Conservation (phyloP, 73 alveolate species). For the Paramecium sexaurelia region DNA sequence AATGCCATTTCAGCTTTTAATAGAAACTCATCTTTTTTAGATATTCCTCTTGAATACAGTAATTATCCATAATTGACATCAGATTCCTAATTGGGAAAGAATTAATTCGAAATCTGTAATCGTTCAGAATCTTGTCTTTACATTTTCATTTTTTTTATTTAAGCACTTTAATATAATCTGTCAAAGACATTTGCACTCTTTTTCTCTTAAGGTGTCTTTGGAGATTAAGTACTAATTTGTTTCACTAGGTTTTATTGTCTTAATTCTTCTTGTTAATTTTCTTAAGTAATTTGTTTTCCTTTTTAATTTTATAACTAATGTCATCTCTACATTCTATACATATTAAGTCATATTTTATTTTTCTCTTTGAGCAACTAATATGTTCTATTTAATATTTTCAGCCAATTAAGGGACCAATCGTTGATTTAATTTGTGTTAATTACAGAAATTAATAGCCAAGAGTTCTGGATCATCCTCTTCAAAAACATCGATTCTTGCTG, state of each 20-base stretch:
- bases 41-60: slow-evolving; percentile 15
- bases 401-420: not conserved
- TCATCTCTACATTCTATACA: not conserved
- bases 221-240: not conserved
- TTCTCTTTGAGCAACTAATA: not conserved
- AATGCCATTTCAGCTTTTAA: slow-evolving; percentile 28
- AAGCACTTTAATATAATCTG: not conserved
- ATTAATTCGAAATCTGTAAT: not conserved
- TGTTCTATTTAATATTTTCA: slow-evolving; percentile 5
- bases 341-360: not conserved
- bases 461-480: slow-evolving; percentile 50
- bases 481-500: slow-evolving; percentile 33
- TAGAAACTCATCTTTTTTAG: not conserved
- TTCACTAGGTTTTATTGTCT: not conserved
- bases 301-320: not conserved
- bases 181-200: not conserved
- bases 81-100: not conserved
- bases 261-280: not conserved
- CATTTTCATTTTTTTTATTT: slow-evolving; percentile 19
- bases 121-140: not conserved
- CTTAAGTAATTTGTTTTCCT: not conserved
- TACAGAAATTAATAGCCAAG: slow-evolving; percentile 43
- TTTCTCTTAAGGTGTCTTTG: not conserved
- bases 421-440: not conserved
- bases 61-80: not conserved